Conservation (phyloP, 2,329 filamentous ascomycete species). For the Westerdykella sp. region DNA sequence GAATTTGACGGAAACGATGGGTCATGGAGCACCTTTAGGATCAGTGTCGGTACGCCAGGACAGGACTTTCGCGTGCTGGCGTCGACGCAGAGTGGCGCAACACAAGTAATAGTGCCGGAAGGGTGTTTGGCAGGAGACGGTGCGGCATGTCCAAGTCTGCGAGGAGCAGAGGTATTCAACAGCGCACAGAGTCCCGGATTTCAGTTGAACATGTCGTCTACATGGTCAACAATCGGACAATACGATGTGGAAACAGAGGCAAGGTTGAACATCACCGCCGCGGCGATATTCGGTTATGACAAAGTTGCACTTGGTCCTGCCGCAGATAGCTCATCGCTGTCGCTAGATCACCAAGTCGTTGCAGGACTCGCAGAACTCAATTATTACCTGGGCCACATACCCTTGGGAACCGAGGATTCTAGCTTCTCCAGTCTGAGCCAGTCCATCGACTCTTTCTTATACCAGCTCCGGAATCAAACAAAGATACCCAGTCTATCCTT, state of each 20-base stretch:
- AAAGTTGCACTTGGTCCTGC: conserved; percentile 22
- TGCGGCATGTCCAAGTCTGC: conserved; percentile 22
- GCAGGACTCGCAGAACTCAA: conserved; percentile 23
- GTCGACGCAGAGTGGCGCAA: conserved; percentile 29
- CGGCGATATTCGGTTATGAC: conserved; percentile 31
- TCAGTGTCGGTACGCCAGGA: conserved; percentile 36
- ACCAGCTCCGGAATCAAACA: conserved; percentile 21
- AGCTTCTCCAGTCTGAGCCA: conserved; percentile 26
- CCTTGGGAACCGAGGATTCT: conserved; percentile 23
- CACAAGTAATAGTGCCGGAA: conserved; percentile 29
- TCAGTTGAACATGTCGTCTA: conserved; percentile 21
- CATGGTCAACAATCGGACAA: conserved; percentile 31
- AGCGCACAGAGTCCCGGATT: conserved; percentile 28
- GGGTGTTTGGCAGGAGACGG: conserved; percentile 30
- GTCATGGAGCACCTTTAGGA: conserved; percentile 38
- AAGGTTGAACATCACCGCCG: conserved; percentile 20
- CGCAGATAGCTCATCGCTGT: conserved; percentile 12
- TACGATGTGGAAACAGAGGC: conserved; percentile 27
- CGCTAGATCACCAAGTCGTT: conserved; percentile 25
- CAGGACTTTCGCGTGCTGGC: conserved; percentile 36
- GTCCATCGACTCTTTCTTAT: conserved; percentile 23
- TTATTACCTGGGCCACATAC: conserved; percentile 28
- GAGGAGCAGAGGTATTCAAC: conserved; percentile 27
- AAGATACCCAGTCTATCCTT: conserved; percentile 33
- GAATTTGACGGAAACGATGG: conserved; percentile 39